phyloP scores from a whole-genome alignment of 345 rosid species.

The Eucalyptus curtisii region DNA sequence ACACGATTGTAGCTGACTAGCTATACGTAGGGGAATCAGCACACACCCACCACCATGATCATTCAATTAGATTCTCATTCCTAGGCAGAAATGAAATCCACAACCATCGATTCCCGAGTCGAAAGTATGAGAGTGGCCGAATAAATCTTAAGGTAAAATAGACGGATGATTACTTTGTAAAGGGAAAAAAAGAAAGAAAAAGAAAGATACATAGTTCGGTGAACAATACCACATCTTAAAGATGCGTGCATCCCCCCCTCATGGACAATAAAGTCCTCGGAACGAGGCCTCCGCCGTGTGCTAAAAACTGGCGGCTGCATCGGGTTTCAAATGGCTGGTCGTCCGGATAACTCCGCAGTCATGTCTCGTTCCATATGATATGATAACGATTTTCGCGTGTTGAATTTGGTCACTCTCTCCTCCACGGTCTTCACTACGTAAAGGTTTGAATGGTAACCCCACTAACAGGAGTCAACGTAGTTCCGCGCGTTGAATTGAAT shows the following conservation, averaged over 20 bases:
- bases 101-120: not conserved
- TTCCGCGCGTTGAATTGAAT: not conserved
- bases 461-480: not conserved
- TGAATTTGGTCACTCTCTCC: not conserved
- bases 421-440: not conserved
- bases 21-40: not conserved
- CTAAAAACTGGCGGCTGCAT: not conserved
- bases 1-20: not conserved
- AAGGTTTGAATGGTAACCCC: not conserved
- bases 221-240: not conserved
- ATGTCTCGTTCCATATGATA: not conserved
- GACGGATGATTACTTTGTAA: not conserved
- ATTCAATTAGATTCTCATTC: not conserved
- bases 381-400: not conserved
- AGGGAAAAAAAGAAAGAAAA: not conserved
- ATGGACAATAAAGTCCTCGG: not conserved
- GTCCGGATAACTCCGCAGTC: not conserved
- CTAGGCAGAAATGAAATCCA: not conserved
- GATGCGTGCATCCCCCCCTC: not conserved
- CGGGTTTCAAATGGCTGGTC: not conserved
- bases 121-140: not conserved
- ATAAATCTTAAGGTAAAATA: not conserved
- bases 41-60: not conserved
- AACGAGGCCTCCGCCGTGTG: not conserved
- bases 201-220: not conserved